Evolutionary conservation across 1,284 basidiomycete species (phyloP), one percentile per base, ranked within the genome.

Genomic region (Ganoderma leucocontextum): DNA sequence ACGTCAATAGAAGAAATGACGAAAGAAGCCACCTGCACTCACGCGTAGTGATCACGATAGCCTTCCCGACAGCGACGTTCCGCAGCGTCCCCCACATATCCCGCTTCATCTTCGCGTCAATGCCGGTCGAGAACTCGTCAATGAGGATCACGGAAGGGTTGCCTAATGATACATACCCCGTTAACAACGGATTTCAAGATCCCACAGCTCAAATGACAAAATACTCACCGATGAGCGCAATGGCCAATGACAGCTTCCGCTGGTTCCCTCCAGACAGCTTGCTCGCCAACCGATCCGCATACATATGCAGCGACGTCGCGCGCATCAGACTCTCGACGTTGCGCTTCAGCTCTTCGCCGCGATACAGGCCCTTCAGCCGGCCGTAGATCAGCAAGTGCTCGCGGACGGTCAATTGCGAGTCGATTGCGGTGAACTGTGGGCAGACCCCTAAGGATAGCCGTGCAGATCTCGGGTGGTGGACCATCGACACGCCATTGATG

Each of bases 341-440:
- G 19, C 77, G 75, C 10, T 79, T 70, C 38, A 94, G 76, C 61
- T 89, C 86, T 5, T 75, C 70, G 0, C 85, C 85, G 4, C 81
- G 80, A 22, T 70, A 71, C 12, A 95, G 81, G 4, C 94, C 93
- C 78, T 94, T 91, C 44, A 92, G 81, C 22, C 87, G 84, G 2
- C 89, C 90, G 64, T 92, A 92, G 17, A 91, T 82, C 41, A 85
- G 69, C 44, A 95, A 81, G 74, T 95, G 93, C 76, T 95, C 90
- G 36, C 88, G 84, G 17, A 94, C 93, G 3, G 91, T 94, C 60
- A 95, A 80, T 71, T 93, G 88, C 6, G 87, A 82, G 71, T 95
- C 94, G 67, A 95, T 92, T 0, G 93, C 93, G 5, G 93, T 93
- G 79, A 94, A 93, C 73, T 95, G 93, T 0, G 93, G 93, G 75